A percentile compares a stretch with the other conserved stretches of the same genome.
Evolutionary conservation across 2,329 filamentous ascomycete species (phyloP).

Genomic region (Talaromyces sp.): DNA sequence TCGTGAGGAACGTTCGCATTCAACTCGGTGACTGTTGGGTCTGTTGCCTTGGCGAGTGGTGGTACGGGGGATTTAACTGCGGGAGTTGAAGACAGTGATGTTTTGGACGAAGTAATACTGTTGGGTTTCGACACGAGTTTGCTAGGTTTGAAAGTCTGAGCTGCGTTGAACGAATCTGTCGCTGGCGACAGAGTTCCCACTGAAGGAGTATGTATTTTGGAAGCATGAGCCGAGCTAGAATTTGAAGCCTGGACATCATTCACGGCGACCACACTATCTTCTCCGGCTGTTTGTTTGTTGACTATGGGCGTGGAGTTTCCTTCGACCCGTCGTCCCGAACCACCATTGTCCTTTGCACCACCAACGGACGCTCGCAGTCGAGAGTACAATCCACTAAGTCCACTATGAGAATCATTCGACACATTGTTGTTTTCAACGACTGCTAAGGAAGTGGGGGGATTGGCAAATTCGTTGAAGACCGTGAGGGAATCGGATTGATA

Average conservation of each 20-base stretch:
- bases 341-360: constrained; percentile 56
- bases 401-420: constrained; percentile 72
- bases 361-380: constrained; percentile 80
- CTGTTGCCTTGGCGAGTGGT: constrained; percentile 42
- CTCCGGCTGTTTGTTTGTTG: constrained; percentile 1
- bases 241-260: constrained; percentile 28
- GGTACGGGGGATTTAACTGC: constrained; percentile 38
- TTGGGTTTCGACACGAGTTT: constrained; percentile 42
- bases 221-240: constrained; percentile 35
- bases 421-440: constrained; percentile 64
- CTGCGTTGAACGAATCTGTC: constrained; percentile 28
- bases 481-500: constrained; percentile 81
- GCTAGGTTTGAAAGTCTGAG: constrained; percentile 30
- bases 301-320: constrained; percentile 25
- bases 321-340: constrained; percentile 27
- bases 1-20: constrained; percentile 40
- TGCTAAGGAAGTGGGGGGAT: constrained; percentile 59
- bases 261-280: constrained; percentile 18
- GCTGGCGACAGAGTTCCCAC: constrained; percentile 29
- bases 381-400: constrained; percentile 84
- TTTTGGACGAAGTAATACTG: constrained; percentile 42
- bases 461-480: constrained; percentile 87
- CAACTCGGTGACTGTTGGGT: constrained; percentile 46
- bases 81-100: constrained; percentile 32
- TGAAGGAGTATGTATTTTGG: constrained; percentile 38